Evolutionary conservation across 139 green algal species (phyloP).

Genomic region (Chlorella sp.): DNA sequence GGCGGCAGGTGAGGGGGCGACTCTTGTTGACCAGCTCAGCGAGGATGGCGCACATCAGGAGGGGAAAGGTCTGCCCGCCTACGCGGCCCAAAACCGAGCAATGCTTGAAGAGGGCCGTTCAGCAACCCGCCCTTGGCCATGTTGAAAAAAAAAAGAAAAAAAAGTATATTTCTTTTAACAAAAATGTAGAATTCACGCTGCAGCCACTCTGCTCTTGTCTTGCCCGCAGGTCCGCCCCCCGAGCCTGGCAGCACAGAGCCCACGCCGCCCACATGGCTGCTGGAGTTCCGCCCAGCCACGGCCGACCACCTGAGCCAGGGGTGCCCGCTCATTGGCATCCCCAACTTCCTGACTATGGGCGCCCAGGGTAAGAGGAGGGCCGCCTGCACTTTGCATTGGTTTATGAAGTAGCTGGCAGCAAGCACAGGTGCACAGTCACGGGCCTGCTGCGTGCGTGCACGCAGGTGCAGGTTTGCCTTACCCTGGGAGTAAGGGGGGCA

Average conservation of each 20-base stretch:
- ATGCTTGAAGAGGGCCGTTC: too few species aligned
- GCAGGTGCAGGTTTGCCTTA: background rate
- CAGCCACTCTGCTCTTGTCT: background rate
- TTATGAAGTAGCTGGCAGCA: too few species aligned
- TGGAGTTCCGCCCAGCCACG: constrained; percentile 8
- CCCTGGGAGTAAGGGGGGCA: too few species aligned
- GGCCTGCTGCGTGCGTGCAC: background rate
- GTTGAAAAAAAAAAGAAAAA: too few species aligned
- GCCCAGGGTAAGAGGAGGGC: background rate
- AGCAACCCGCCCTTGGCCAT: too few species aligned
- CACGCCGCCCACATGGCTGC: background rate
- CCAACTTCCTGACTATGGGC: background rate
- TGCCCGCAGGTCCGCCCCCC: background rate
- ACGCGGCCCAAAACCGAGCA: too few species aligned
- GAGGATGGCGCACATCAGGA: background rate
- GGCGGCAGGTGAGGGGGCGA: background rate
- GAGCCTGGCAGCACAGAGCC: background rate
- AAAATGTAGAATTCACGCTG: too few species aligned
- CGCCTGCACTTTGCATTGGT: too few species aligned
- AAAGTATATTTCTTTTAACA: too few species aligned
- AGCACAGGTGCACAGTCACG: too few species aligned
- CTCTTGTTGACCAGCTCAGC: too few species aligned
- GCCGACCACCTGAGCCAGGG: background rate
- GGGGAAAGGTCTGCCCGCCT: too few species aligned
- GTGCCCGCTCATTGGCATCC: background rate